Evolutionary conservation across 2,329 filamentous ascomycete species (phyloP).

Genomic region (Aspergillus carbonarius): DNA sequence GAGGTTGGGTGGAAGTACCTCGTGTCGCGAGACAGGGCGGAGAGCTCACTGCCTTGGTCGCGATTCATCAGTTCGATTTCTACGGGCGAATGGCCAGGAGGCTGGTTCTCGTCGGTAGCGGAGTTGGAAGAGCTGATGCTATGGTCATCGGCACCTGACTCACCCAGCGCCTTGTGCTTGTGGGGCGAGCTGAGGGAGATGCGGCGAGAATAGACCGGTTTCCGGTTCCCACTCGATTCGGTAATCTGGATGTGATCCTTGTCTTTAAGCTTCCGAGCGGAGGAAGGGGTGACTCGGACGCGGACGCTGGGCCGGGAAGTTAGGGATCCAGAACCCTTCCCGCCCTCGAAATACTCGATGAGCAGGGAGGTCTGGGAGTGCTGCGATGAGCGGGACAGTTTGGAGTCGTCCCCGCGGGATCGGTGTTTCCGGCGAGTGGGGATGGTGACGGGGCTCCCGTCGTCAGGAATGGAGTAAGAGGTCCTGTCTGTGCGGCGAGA

Average conservation of each 20-base stretch:
- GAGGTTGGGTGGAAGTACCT: slow-evolving; percentile 69
- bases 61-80: slow-evolving; percentile 81
- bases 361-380: slow-evolving; percentile 84
- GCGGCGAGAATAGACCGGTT: slow-evolving; percentile 66
- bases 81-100: slow-evolving; percentile 68
- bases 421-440: slow-evolving; percentile 58
- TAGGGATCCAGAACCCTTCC: slow-evolving; percentile 56
- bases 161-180: slow-evolving; percentile 34
- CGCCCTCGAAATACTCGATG: slow-evolving; percentile 92
- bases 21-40: slow-evolving; percentile 58
- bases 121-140: slow-evolving; percentile 75
- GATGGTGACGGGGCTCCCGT: slow-evolving; percentile 81
- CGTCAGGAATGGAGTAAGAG: slow-evolving; percentile 52
- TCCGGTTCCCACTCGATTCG: slow-evolving; percentile 71
- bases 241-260: slow-evolving; percentile 85
- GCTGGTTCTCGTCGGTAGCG: slow-evolving; percentile 74
- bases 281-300: slow-evolving; percentile 76
- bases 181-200: slow-evolving; percentile 59
- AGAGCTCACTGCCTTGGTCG: slow-evolving; percentile 66
- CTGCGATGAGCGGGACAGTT: slow-evolving; percentile 53
- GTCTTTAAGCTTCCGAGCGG: slow-evolving; percentile 54
- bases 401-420: slow-evolving; percentile 59
- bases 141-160: slow-evolving; percentile 56
- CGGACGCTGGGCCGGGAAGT: slow-evolving; percentile 78
- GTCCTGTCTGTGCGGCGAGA: slow-evolving; percentile 52